Base-by-base conservation (phyloP, 1,139 yeast genomes). In the Yamadazyma kanchanaburiensis region DNA sequence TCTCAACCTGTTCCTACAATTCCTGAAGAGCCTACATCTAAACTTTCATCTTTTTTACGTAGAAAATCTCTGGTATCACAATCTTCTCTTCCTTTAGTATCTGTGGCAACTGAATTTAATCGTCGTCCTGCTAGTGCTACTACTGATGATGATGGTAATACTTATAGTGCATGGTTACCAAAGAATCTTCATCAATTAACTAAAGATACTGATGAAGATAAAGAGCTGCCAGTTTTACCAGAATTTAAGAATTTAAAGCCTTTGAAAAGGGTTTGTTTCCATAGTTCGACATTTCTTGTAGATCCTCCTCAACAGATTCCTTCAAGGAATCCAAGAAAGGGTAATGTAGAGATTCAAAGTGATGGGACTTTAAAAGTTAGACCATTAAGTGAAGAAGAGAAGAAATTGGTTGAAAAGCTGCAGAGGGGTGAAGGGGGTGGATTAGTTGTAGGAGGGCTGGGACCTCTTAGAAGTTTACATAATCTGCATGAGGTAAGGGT, bases 381-480 rank as follows among this genome's bases (percentile, higher is more conserved):
- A 42, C 80, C 82, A 20, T 55, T 82, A 23, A 61, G 77, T 2
- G 77, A 81, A 14, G 82, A 77, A 30, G 88, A 80, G 32, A 71
- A 67, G 42, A 60, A 37, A 15, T 55, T 58, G 13, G 46, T 58
- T 18, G 60, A 71, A 31, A 70, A 72, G 33, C 60, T 78, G 2
- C 57, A 72, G 36, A 56, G 64, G 35, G 71, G 78, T 0, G 61
- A 69, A 14, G 80, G 81, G 15, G 77, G 81, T n/a, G 91, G 91
- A 12, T 65, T 82, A 13, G 87, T 82, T 3, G 89, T 83, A 21
- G 94, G 94, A 18, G 94, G 94, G 1, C 65, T 84, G 4, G 87
- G 86, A 0, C 78, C 82, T 25, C 56, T 80, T 31, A 51, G 54
- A 13, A n/a, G n/a, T n/a, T n/a, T n/a, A n/a, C n/a, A n/a, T n/a